Percentiles rank a stretch among this genome's conserved stretches.
Evolutionary conservation across 345 rosid genomes (phyloP).

Genomic region (Ceriops tagal): DNA sequence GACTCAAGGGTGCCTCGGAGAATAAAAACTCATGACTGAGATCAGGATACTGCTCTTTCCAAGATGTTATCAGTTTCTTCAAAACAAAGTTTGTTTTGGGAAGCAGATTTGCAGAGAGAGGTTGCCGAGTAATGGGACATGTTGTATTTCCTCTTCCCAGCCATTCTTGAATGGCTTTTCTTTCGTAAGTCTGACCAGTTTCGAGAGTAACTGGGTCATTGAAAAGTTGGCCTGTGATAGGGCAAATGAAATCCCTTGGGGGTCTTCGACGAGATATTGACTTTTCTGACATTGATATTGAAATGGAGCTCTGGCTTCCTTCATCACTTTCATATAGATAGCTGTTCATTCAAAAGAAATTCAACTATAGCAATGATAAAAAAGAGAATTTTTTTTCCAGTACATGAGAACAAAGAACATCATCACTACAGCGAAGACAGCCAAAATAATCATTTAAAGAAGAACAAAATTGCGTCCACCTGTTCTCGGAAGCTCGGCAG

Average conservation of each 20-base stretch:
- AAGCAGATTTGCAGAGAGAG: constrained; percentile 36
- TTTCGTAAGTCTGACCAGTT: constrained; percentile 72
- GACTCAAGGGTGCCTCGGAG: constrained; percentile 49
- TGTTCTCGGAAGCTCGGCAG: constrained; percentile 27
- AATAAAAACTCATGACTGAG: constrained; percentile 52
- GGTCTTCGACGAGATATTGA: constrained; percentile 41
- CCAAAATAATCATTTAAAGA: not conserved
- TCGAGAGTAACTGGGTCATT: constrained; percentile 67
- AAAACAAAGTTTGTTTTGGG: constrained; percentile 71
- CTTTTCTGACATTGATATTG: constrained; percentile 44
- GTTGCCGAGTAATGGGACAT: constrained; percentile 62
- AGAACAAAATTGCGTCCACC: constrained; percentile 18
- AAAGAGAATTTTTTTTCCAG: not conserved
- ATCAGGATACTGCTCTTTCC: constrained; percentile 67
- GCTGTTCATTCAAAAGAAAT: constrained; percentile 27
- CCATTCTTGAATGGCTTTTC: constrained; percentile 75
- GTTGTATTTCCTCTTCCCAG: constrained; percentile 50
- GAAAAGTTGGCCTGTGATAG: constrained; percentile 58
- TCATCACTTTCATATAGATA: constrained; percentile 39
- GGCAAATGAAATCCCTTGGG: constrained; percentile 69
- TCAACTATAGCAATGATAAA: not conserved
- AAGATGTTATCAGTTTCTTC: constrained; percentile 58
- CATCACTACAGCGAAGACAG: not conserved
- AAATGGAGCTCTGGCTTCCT: constrained; percentile 43
- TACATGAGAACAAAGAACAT: not conserved